Conservation (phyloP, 2,329 filamentous ascomycete species). For the Cordyceps javanica region DNA sequence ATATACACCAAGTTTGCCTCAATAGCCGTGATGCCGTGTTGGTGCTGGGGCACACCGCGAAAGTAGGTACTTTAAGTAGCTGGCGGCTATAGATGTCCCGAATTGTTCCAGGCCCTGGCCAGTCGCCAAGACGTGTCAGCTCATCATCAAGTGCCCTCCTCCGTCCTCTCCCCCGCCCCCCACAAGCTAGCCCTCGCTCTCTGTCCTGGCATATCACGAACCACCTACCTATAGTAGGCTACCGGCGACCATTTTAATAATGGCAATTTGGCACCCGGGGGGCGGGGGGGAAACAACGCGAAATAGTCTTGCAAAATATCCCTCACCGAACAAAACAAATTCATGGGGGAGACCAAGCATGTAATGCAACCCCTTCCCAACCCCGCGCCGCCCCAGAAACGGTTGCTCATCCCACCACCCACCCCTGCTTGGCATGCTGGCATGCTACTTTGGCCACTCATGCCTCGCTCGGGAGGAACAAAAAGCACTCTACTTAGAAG, state of each 20-base stretch:
- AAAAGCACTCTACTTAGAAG: background rate
- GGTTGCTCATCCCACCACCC: background rate
- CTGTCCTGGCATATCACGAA: background rate
- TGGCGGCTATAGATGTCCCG: background rate
- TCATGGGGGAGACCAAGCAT: background rate
- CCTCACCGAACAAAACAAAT: background rate
- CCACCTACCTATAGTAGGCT: background rate
- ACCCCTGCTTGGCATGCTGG: too few relatives aligned
- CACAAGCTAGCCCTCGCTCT: background rate
- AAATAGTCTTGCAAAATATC: background rate
- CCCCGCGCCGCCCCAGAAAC: conserved; percentile 6
- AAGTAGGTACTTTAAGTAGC: too few relatives aligned
- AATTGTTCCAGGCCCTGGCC: conserved; percentile 4
- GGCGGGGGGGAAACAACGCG: too few relatives aligned
- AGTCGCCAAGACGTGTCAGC: conserved; percentile 5
- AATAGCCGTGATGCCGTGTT: too few relatives aligned
- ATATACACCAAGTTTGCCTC: too few relatives aligned
- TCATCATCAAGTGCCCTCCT: background rate
- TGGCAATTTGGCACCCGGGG: too few relatives aligned
- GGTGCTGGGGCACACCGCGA: too few relatives aligned
- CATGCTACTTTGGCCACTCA: background rate
- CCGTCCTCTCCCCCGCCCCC: too few relatives aligned
- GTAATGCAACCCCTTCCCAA: background rate
- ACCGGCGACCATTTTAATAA: too few relatives aligned
- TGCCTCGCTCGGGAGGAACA: background rate